Conservation (phyloP, 2,329 filamentous ascomycete genomes). For the Monilinia fructicola region DNA sequence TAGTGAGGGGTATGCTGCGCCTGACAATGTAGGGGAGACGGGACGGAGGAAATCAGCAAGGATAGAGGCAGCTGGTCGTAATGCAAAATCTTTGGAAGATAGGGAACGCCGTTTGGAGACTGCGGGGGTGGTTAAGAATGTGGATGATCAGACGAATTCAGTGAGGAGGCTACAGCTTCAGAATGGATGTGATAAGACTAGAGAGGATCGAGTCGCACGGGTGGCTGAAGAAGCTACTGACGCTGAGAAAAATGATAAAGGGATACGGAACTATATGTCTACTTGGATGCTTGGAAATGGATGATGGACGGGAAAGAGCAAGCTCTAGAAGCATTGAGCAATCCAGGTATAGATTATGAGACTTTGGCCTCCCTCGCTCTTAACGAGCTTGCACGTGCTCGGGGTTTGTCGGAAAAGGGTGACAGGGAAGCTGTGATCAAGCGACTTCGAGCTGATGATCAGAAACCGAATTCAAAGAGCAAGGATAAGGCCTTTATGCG, state of each 20-base stretch:
- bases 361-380: background rate
- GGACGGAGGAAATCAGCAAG: slow-evolving; percentile 7
- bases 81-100: background rate
- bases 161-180: no score
- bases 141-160: no score
- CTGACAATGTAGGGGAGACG: background rate
- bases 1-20: background rate
- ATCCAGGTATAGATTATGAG: slow-evolving; percentile 8
- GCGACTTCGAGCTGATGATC: background rate
- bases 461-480: background rate
- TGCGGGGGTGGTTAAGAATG: background rate
- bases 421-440: background rate
- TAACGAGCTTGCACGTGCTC: background rate
- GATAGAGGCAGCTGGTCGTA: background rate
- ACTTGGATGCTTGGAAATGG: background rate
- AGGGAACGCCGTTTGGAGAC: background rate
- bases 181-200: no score
- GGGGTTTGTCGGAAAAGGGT: background rate
- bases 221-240: background rate
- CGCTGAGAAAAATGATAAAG: background rate
- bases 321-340: background rate
- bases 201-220: no score
- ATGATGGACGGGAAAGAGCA: background rate
- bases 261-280: slow-evolving; percentile 3
- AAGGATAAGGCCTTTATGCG: background rate